Evolutionary conservation across 2,329 filamentous ascomycete species (phyloP).

Genomic region (Dactylellina parvicollis): DNA sequence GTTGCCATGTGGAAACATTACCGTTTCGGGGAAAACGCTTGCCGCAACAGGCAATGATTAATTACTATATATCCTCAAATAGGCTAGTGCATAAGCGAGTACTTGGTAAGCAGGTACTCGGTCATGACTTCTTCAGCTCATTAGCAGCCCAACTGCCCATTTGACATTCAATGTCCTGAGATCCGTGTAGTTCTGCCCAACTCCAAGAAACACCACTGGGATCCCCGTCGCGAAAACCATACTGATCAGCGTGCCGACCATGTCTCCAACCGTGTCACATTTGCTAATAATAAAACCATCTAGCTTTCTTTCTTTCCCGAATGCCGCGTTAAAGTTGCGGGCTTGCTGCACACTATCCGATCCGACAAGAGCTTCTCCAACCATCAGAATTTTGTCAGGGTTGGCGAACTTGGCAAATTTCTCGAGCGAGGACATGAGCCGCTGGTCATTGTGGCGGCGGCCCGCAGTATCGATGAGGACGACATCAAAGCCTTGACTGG

Average conservation of each 20-base stretch:
- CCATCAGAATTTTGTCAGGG: slow-evolving; percentile 99
- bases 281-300: slow-evolving; percentile 99
- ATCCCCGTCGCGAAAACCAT: slow-evolving; percentile 98
- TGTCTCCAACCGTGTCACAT: slow-evolving; percentile 98
- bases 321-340: slow-evolving; percentile 92
- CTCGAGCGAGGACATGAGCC: slow-evolving; percentile 94
- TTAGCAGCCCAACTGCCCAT: slow-evolving; percentile 58
- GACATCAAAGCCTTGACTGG: slow-evolving; percentile 82
- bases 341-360: slow-evolving; percentile 96
- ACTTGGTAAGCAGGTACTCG: neutral
- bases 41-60: neutral
- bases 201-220: slow-evolving; percentile 88
- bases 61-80: neutral
- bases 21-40: neutral
- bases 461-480: slow-evolving; percentile 97
- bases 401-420: slow-evolving; percentile 97
- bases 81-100: neutral
- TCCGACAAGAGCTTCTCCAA: slow-evolving; percentile 89
- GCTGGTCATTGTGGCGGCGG: slow-evolving; percentile 90
- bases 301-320: slow-evolving; percentile 80
- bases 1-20: slow-evolving; percentile 39
- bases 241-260: slow-evolving; percentile 86
- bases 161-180: slow-evolving; percentile 58
- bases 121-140: slow-evolving; percentile 54
- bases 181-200: slow-evolving; percentile 58